Base-by-base conservation (phyloP, 495 filamentous ascomycete genomes). In the Trichoderma erinaceum region DNA sequence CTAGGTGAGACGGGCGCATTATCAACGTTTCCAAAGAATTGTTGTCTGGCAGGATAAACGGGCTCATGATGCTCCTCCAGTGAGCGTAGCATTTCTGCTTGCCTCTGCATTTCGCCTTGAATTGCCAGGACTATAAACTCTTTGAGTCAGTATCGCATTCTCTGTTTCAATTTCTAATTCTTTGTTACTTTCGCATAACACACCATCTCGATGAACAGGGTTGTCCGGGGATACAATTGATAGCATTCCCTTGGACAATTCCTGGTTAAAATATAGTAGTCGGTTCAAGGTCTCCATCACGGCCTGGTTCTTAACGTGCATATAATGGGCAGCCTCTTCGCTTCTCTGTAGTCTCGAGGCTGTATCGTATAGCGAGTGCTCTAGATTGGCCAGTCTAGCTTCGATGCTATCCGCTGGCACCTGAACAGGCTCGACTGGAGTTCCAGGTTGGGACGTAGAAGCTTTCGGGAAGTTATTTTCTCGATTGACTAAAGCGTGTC, bases 401-500 rank as follows among this genome's bases (percentile, higher is more conserved):
- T 98, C 94, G 32, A 90, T 85, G 74, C 95, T 88, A 58, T 85
- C 87, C 58, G 83, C 83, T 25, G 41, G 41, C 1, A 65, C 35
- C 12, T 41, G 63, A 74, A 91, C 88, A 29, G 90, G 88, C 73
- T 97, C 92, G 21, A 89, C 89, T 4, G 93, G 92, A 23, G 92
- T 93, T 16, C 90, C 91, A 50, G 92, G 92, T 71, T 92, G 90
- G 41, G 91, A 89, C 25, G 84, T 78, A 46, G 86, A 82, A 38
- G 87, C 79, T 41, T 88, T 78, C 75, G 93, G 93, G 69, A 93
- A 90, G 52, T 90, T 90, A 79, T 92, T 96, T 75, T 98, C 95
- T 73, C 95, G 86, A 74, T 99, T 93, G 64, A 97, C 96, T 70
- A 98, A 81, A 43, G 95, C 91, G 81, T 99, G 96, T 66, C 95